Evolutionary conservation across 768 basidiomycete species (phyloP).

Genomic region (Pluteus cervinus): DNA sequence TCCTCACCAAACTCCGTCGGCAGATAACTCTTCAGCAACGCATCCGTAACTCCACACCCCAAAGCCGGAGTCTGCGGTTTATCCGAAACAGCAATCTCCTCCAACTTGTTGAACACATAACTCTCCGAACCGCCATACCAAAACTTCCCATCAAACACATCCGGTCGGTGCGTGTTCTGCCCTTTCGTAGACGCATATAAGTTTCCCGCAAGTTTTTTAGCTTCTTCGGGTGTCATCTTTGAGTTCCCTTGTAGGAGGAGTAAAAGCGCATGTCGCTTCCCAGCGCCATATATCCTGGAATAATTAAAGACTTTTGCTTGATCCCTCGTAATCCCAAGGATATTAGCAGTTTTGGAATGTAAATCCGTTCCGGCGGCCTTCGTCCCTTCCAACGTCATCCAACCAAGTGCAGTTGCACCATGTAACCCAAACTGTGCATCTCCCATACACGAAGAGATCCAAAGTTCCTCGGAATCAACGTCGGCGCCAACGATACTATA

Average conservation of each 20-base stretch:
- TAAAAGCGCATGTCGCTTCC: conserved; percentile 88
- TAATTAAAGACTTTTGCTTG: conserved; percentile 99
- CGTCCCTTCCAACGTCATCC: conserved; percentile 99
- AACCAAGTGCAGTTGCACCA: conserved; percentile 93
- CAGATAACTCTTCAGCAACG: conserved; percentile 86
- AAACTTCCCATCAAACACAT: conserved; percentile 77
- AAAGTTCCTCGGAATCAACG: conserved; percentile 97
- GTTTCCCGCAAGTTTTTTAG: conserved; percentile 74
- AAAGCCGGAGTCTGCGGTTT: conserved; percentile 88
- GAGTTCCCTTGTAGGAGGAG: conserved; percentile 83
- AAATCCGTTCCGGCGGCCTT: conserved; percentile 93
- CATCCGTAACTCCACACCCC: conserved; percentile 90
- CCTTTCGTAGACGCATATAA: conserved; percentile 94
- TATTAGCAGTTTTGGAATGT: conserved; percentile 93
- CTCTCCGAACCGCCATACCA: conserved; percentile 98
- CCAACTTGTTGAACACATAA: conserved; percentile 96
- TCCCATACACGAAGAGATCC: conserved; percentile 99
- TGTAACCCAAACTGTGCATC: conserved; percentile 97
- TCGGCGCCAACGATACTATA: conserved; percentile 97
- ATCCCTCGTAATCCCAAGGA: conserved; percentile 89
- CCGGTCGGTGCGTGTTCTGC: conserved; percentile 69
- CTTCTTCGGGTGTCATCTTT: conserved; percentile 69
- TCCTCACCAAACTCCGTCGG: conserved; percentile 76
- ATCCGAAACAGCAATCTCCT: conserved; percentile 86
- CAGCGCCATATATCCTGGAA: conserved; percentile 97